phyloP scores from a whole-genome alignment of 2,329 filamentous ascomycete species.

The Penicillium sp. region DNA sequence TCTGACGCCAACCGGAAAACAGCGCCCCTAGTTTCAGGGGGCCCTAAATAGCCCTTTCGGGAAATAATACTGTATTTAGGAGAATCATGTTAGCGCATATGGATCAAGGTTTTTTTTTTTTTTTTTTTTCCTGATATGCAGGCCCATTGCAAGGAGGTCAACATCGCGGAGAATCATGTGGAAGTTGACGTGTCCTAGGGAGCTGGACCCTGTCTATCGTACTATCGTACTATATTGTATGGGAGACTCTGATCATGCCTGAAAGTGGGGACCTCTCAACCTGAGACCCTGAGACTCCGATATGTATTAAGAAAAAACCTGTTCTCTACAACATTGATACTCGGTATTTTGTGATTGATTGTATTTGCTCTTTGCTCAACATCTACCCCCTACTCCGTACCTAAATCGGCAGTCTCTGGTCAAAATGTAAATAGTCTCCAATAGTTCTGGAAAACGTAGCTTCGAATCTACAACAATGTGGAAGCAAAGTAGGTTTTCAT shows the following conservation, averaged over 20 bases:
- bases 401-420: neutral
- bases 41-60: neutral
- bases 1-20: neutral
- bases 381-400: neutral
- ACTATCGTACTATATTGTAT: neutral
- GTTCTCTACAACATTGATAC: too few species aligned
- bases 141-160: conserved; percentile 1
- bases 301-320: neutral
- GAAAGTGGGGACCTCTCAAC: neutral
- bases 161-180: neutral
- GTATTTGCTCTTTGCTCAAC: neutral
- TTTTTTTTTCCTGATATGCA: neutral
- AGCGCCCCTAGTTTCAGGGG: conserved; percentile 8
- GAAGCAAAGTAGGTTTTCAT: neutral
- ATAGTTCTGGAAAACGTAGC: neutral
- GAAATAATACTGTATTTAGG: too few species aligned
- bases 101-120: too few species aligned
- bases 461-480: neutral
- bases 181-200: neutral
- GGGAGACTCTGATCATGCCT: neutral
- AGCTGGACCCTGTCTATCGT: neutral
- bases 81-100: too few species aligned
- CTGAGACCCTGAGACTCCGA: neutral
- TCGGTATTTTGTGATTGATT: neutral
- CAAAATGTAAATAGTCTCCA: neutral